phyloP scores from a whole-genome alignment of 208 protist species.

The Acanthamoeba sp. region DNA sequence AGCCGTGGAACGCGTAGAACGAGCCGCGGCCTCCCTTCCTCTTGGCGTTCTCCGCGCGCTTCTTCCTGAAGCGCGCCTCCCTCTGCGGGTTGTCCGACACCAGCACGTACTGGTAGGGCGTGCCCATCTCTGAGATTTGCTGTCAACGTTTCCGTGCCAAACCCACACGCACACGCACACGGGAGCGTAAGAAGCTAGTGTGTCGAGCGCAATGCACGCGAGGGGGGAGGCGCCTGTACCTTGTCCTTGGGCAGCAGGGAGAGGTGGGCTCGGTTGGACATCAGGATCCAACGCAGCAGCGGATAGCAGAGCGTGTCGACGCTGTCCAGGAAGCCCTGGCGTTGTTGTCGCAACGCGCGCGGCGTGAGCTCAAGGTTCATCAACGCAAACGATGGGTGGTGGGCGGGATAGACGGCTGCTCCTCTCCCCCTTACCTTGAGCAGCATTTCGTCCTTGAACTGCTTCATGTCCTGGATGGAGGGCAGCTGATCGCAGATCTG shows the following conservation, averaged over 20 bases:
- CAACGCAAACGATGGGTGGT: no score
- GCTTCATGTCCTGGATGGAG: constrained; percentile 17
- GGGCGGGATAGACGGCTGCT: no score
- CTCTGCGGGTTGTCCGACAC: constrained; percentile 47
- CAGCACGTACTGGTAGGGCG: constrained; percentile 62
- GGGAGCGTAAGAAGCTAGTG: not conserved
- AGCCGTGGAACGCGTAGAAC: constrained; percentile 73
- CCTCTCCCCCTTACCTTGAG: constrained; percentile 23
- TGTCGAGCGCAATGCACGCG: not conserved
- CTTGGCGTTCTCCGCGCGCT: constrained; percentile 22
- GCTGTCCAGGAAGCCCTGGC: constrained; percentile 20
- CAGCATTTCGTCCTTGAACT: constrained; percentile 15
- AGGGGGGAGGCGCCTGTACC: not conserved
- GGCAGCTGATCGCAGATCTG: not conserved
- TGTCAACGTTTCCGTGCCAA: not conserved
- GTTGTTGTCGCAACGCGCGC: no score
- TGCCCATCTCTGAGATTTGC: constrained; percentile 67
- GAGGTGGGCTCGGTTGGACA: constrained; percentile 69
- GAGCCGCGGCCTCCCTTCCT: not conserved
- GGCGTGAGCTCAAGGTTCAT: no score
- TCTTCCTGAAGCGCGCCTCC: constrained; percentile 23
- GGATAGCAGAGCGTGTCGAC: constrained; percentile 55
- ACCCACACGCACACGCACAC: no score
- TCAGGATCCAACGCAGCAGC: constrained; percentile 73
- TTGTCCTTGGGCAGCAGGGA: constrained; percentile 3